Evolutionary conservation across 768 basidiomycete genomes (phyloP).

Genomic region (Goffeauzyma gilvescens): DNA sequence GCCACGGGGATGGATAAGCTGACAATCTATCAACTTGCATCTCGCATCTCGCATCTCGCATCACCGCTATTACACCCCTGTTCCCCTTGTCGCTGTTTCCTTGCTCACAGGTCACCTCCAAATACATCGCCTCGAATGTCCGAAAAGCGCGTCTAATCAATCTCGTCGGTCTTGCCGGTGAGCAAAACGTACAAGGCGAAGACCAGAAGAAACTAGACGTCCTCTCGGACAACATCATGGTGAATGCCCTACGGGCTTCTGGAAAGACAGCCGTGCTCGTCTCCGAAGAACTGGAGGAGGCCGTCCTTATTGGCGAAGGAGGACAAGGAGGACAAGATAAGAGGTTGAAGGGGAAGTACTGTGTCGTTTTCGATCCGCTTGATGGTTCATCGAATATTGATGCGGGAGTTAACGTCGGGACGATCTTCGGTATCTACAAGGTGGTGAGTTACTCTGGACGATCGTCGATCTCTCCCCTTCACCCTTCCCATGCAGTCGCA

Average conservation of each 20-base stretch:
- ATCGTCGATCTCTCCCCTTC: neutral
- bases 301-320: slow-evolving; percentile 45
- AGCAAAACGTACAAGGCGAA: slow-evolving; percentile 91
- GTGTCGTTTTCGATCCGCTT: slow-evolving; percentile 94
- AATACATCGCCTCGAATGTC: slow-evolving; percentile 93
- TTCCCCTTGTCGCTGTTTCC: neutral
- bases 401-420: slow-evolving; percentile 80
- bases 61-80: too few species aligned
- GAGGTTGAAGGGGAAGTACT: slow-evolving; percentile 65
- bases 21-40: too few species aligned
- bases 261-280: slow-evolving; percentile 93
- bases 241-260: slow-evolving; percentile 86
- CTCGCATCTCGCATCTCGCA: too few species aligned
- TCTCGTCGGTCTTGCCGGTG: slow-evolving; percentile 89
- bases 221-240: slow-evolving; percentile 98
- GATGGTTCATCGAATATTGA: slow-evolving; percentile 95
- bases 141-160: slow-evolving; percentile 93
- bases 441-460: slow-evolving; percentile 42
- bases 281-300: slow-evolving; percentile 72
- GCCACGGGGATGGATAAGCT: too few species aligned
- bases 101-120: slow-evolving; percentile 29
- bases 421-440: slow-evolving; percentile 87
- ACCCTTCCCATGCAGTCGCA: too few species aligned
- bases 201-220: slow-evolving; percentile 99
- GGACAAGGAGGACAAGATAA: slow-evolving; percentile 40